Base-by-base conservation (phyloP, 2,329 filamentous ascomycete species). In the Alternaria rosae region DNA sequence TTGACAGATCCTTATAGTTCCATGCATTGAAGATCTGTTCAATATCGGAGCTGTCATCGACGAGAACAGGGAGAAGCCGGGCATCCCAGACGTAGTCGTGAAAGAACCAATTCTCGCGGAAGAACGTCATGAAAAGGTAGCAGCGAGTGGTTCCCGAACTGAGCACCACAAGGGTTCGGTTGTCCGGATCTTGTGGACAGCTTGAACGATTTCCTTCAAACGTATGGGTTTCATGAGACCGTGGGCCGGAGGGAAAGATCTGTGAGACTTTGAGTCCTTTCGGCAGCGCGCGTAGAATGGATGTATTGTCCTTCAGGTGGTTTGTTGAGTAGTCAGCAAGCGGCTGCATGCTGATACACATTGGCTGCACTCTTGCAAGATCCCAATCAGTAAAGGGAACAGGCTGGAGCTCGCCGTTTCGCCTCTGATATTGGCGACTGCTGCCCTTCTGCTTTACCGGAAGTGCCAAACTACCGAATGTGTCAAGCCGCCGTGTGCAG, bases 181-280 rank as follows among this genome's bases (percentile, higher is more conserved):
- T 35, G 32, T 4, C 15, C 15, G 32, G 32, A 1, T 35, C 32
- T n/a, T 35, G 3, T 1, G 7, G 32, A 3, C 0, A 35, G 32
- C 1, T 4, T 35, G 32, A 2, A 35, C 32, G 32, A 35, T 35
- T 35, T 9, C 32, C 32, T 3, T 35, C 32, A 35, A 35, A 35
- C 0, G 32, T 35, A 3, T 3, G 32, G 13, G 32, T 4, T 2
- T 3, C 1, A n/a, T 3, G 32, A n/a, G 32, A 3, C 7, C 0
- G 9, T 35, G 32, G 3, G 1, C 32, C 32, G 0, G 32, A 5
- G 4, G 32, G 32, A 6, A 35, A n/a, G 15, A 35, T 35, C 1
- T 35, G 32, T 4, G 32, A 35, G 2, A 35, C 32, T 35, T 35
- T 1, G 0, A 4, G 15, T 13, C 32, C 32, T 35, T 35, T 9